Conservation (phyloP, 164 flowering plant species). For the Chloranthus sessilifolius region DNA sequence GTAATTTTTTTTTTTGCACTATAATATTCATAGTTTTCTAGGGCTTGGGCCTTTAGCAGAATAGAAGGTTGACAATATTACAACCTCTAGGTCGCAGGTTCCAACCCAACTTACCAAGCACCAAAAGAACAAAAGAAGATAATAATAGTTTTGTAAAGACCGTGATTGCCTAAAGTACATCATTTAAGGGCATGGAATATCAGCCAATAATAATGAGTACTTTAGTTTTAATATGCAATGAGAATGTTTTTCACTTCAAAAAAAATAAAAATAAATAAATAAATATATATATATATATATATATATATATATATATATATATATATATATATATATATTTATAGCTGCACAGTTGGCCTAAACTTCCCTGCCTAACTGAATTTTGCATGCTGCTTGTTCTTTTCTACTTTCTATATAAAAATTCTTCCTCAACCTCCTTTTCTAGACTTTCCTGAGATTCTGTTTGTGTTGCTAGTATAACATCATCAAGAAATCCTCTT, state of each 20-base stretch:
- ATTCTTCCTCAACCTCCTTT: slow-evolving; percentile 43
- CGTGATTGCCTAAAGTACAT: neutral
- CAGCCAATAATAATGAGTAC: neutral
- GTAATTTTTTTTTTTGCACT: no score
- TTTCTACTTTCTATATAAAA: slow-evolving; percentile 21
- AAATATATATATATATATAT: no score
- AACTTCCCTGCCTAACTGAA: neutral
- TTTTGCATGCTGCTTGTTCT: neutral
- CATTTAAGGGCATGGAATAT: neutral
- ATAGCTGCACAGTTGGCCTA: neutral
- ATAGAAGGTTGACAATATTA: no score
- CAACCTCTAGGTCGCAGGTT: no score
- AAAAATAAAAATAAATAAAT: neutral
- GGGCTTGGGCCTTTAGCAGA: no score
- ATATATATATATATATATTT: no score
- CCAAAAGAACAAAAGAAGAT: no score
- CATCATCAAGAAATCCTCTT: slow-evolving; percentile 81
- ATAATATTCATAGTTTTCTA: no score
- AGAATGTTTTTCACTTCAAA: neutral
- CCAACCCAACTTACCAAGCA: no score
- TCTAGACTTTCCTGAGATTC: slow-evolving; percentile 42
- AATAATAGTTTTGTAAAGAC: no score
- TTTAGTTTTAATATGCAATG: neutral
- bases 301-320: no score
- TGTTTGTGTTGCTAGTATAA: slow-evolving; percentile 58